Base-by-base conservation (phyloP, 768 basidiomycete genomes). In the Pleurotus cornucopiae region DNA sequence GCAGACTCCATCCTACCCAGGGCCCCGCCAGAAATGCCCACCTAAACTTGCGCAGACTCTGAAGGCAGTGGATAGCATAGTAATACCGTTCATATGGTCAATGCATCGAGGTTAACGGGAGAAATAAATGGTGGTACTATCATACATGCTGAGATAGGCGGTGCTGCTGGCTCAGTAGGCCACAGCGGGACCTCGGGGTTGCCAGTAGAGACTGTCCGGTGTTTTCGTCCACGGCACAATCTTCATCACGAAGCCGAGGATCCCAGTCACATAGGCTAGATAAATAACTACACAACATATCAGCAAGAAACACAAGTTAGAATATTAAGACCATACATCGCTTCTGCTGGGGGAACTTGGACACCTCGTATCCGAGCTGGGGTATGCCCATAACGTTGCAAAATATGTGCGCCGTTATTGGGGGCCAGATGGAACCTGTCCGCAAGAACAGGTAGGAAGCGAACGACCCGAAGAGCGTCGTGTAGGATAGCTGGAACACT, bases 351-450 rank as follows among this genome's bases (percentile, higher is more conserved):
- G 85, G 85, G 62, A 80, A 84, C 54, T 71, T 67, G 40, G 63
- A 62, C 37, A 90, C 63, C 57, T 94, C 91, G 26, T 73, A 69
- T 0, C 60, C 64, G 21, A 88, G 78, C 52, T 85, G 78, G 2
- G 96, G 97, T 25, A 98, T 63, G 1, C 95, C 95, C 91, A 98
- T 95, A 49, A 89, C 68, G 66, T 99, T 99, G 76, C 97, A 98
- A 66, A 94, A 96, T 1, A 89, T 72, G 66, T 99, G 97, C 0
- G 93, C 84, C 6, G 80, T 70, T 54, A 94, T 78, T 2, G 94
- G 76, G 1, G 94, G 88, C 26, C 88, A 69, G 57, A 98, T 71
- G 4, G 93, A 94, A 13, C 88, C 84, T 3, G 94, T 94, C 48
- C 89, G 84, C 6, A 96, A 76, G 71, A 94, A 93, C 43, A 97